Conservation (phyloP, 2,329 filamentous ascomycete species). For the Colletotrichum cereale region DNA sequence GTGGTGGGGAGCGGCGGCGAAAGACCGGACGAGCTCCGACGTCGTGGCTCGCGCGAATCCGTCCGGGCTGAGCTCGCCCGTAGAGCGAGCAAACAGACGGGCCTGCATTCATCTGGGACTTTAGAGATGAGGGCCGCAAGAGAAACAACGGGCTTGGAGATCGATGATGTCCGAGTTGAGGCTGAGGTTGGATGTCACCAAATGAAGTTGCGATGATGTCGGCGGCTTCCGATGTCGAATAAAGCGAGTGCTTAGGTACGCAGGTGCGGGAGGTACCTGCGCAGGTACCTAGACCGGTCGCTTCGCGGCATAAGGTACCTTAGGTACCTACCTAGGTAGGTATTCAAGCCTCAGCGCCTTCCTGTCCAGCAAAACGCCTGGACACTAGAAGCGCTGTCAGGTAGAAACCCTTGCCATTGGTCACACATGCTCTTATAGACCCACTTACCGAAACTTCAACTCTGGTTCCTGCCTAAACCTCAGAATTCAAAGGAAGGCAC, state of each 20-base stretch:
- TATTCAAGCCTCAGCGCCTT: neutral
- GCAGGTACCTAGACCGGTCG: no score
- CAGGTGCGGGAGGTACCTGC: no score
- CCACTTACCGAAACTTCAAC: slow-evolving; percentile 1
- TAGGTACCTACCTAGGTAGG: no score
- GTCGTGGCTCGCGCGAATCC: slow-evolving; percentile 75
- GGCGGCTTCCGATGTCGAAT: neutral
- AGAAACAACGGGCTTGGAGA: neutral
- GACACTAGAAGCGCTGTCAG: neutral
- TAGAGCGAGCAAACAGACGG: slow-evolving; percentile 80
- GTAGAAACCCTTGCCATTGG: neutral
- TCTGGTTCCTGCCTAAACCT: neutral
- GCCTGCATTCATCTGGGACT: slow-evolving; percentile 72
- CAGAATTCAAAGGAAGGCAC: neutral
- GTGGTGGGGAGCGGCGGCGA: slow-evolving; percentile 75
- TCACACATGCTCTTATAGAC: neutral
- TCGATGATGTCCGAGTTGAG: neutral
- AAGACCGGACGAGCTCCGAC: slow-evolving; percentile 74
- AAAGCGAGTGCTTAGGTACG: no score
- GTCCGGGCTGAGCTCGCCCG: slow-evolving; percentile 74
- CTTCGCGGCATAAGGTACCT: no score
- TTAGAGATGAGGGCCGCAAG: neutral
- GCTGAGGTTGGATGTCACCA: neutral
- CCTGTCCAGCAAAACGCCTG: neutral
- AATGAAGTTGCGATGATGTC: slow-evolving; percentile 17